A percentile compares a stretch with the other conserved stretches of the same genome.
These are phyloP conservation scores for Globisporangium cystogenes DNA, from an alignment of 352 stramenopile genomes.

Conservation along the genomic window DNA sequence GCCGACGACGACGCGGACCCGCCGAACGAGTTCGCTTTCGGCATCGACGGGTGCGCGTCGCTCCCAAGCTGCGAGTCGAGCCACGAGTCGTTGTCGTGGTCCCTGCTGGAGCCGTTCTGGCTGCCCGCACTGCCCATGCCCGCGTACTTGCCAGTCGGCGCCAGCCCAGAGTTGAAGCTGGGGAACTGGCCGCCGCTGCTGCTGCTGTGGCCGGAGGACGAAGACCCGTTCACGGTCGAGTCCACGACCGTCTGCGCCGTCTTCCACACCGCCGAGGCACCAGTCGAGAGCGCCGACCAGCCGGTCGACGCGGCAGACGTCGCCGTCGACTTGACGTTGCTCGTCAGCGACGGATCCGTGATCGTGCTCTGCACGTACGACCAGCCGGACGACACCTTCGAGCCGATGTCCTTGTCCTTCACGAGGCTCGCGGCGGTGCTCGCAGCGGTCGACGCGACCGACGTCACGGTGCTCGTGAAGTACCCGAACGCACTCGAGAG, in stretches of 20 bases:
- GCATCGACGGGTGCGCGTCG: slow-evolving; percentile 4
- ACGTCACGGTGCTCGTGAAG: slow-evolving; percentile 64
- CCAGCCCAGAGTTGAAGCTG: slow-evolving; percentile 49
- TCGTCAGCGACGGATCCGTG: slow-evolving; percentile 55
- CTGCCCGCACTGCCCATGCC: slow-evolving; percentile 33
- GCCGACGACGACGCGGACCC: slow-evolving; percentile 11
- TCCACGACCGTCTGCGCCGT: slow-evolving; percentile 60
- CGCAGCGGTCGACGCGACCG: slow-evolving; percentile 29
- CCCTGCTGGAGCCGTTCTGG: slow-evolving; percentile 15
- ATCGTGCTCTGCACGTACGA: slow-evolving; percentile 73
- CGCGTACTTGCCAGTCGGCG: slow-evolving; percentile 56
- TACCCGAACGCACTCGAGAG: slow-evolving; percentile 71
- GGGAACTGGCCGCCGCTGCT: slow-evolving; percentile 30
- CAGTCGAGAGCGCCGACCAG: slow-evolving; percentile 68
- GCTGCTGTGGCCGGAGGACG: slow-evolving; percentile 12
- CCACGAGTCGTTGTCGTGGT: slow-evolving; percentile 70
- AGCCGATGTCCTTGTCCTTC: slow-evolving; percentile 68
- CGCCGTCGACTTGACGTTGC: slow-evolving; percentile 79
- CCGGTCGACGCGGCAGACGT: slow-evolving; percentile 57
- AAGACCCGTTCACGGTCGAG: slow-evolving; percentile 18
- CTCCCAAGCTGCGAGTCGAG: slow-evolving; percentile 46
- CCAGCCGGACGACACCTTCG: slow-evolving; percentile 76
- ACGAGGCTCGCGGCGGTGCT: slow-evolving; percentile 62
- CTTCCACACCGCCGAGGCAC: slow-evolving; percentile 57
- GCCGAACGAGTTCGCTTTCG: slow-evolving; percentile 30